Conservation (phyloP, 2,329 filamentous ascomycete genomes). For the Penicillium sp. region DNA sequence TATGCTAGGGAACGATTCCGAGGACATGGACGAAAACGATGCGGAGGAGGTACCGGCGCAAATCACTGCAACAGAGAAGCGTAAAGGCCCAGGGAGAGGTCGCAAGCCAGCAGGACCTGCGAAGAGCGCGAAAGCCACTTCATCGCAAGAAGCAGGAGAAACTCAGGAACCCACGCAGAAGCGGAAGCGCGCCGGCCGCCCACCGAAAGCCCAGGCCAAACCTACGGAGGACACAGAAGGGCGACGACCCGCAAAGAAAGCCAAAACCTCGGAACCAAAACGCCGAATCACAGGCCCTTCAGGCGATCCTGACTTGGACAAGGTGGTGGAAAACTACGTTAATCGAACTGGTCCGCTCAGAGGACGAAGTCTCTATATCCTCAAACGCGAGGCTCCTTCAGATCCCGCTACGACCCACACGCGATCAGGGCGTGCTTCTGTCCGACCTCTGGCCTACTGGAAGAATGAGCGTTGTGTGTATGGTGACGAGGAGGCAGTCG, state of each 20-base stretch:
- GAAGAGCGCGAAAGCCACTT: slow-evolving; percentile 15
- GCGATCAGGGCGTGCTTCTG: slow-evolving; percentile 79
- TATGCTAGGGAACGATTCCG: slow-evolving; percentile 25
- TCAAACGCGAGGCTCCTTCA: slow-evolving; percentile 56
- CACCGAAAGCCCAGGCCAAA: slow-evolving; percentile 35
- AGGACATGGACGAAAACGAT: slow-evolving; percentile 23
- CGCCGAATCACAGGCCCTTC: slow-evolving; percentile 31
- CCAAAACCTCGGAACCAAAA: slow-evolving; percentile 32
- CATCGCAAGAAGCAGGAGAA: slow-evolving; percentile 25
- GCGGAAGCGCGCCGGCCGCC: slow-evolving; percentile 37
- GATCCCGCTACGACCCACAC: slow-evolving; percentile 64
- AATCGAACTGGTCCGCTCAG: slow-evolving; percentile 52
- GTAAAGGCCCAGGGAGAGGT: slow-evolving; percentile 18
- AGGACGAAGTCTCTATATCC: slow-evolving; percentile 55
- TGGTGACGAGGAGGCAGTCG: slow-evolving; percentile 63
- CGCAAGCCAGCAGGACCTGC: slow-evolving; percentile 27
- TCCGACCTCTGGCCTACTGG: slow-evolving; percentile 84
- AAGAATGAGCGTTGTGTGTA: slow-evolving; percentile 79
- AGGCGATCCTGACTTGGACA: slow-evolving; percentile 44
- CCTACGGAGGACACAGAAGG: slow-evolving; percentile 27
- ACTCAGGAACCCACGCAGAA: slow-evolving; percentile 28
- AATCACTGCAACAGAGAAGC: slow-evolving; percentile 19
- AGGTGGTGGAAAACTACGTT: slow-evolving; percentile 50
- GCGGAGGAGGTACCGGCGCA: slow-evolving; percentile 27
- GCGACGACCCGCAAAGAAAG: slow-evolving; percentile 38